Evolutionary conservation across 179 eudicot genomes (phyloP).

Genomic region (Drosera spatulata): DNA sequence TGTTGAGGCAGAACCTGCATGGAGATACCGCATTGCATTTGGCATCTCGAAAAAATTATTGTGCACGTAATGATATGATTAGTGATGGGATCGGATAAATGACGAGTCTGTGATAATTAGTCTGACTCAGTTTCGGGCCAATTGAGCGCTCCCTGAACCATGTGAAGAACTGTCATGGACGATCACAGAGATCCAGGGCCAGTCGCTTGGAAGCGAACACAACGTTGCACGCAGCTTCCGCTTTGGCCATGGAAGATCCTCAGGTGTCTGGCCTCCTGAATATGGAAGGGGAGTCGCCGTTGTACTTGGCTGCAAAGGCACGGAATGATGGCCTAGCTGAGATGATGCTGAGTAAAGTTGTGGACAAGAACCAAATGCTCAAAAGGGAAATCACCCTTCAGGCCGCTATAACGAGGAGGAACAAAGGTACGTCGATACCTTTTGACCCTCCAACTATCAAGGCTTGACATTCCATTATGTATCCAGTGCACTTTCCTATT

Average conservation of each 20-base stretch:
- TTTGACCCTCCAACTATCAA: background rate
- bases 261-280: constrained; percentile 8
- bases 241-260: constrained; percentile 1
- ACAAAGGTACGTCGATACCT: constrained; percentile 2
- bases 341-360: background rate
- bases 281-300: constrained; percentile 9
- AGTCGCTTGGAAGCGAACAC: constrained; percentile 12
- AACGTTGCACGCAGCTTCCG: constrained; percentile 10
- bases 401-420: background rate
- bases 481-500: background rate
- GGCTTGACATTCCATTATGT: background rate
- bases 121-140: too few relatives aligned
- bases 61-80: background rate
- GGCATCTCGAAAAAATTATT: constrained; percentile 7
- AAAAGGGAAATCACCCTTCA: background rate
- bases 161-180: too few relatives aligned
- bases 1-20: constrained; percentile 4
- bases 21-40: constrained; percentile 18
- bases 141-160: too few relatives aligned
- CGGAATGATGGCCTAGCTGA: background rate
- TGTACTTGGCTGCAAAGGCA: constrained; percentile 16
- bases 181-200: too few relatives aligned
- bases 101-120: too few relatives aligned
- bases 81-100: background rate
- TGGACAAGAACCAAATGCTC: background rate